These are phyloP conservation scores for Tuber melanosporum DNA, from an alignment of 495 filamentous ascomycete species.

Conservation along the genomic window DNA sequence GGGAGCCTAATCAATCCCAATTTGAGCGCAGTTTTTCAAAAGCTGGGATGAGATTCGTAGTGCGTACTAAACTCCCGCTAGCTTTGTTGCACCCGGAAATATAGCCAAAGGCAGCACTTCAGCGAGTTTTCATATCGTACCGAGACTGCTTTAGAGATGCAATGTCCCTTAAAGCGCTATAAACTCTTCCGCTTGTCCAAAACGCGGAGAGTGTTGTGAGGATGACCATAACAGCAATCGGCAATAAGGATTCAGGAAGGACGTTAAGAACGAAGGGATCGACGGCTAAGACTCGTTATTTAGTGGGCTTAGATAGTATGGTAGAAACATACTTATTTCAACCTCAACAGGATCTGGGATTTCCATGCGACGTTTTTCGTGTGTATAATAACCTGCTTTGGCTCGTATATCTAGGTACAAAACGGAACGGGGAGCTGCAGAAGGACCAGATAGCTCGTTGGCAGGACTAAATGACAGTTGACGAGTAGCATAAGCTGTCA, in stretches of 20 bases:
- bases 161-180: conserved; percentile 22
- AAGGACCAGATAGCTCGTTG: conserved; percentile 13
- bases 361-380: conserved; percentile 66
- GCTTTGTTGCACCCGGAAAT: neutral
- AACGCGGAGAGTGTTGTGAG: conserved; percentile 47
- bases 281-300: conserved; percentile 51
- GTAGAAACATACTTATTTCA: conserved; percentile 57
- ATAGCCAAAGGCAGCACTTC: neutral
- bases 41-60: neutral
- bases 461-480: conserved; percentile 12
- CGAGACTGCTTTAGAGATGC: neutral
- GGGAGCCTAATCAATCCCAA: neutral
- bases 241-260: conserved; percentile 62
- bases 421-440: conserved; percentile 46
- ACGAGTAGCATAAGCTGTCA: conserved; percentile 31
- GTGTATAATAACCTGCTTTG: conserved; percentile 75
- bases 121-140: neutral
- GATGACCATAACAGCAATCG: conserved; percentile 57
- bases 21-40: neutral
- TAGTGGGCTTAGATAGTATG: conserved; percentile 4
- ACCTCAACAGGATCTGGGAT: conserved; percentile 65
- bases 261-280: conserved; percentile 74
- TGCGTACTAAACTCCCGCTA: neutral
- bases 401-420: conserved; percentile 74
- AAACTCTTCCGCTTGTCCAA: conserved; percentile 34